A percentile compares a stretch with the other conserved stretches of the same genome.
These are phyloP conservation scores for Cyclocybe aegerita DNA, from an alignment of 768 basidiomycete genomes.

Conservation along the genomic window DNA sequence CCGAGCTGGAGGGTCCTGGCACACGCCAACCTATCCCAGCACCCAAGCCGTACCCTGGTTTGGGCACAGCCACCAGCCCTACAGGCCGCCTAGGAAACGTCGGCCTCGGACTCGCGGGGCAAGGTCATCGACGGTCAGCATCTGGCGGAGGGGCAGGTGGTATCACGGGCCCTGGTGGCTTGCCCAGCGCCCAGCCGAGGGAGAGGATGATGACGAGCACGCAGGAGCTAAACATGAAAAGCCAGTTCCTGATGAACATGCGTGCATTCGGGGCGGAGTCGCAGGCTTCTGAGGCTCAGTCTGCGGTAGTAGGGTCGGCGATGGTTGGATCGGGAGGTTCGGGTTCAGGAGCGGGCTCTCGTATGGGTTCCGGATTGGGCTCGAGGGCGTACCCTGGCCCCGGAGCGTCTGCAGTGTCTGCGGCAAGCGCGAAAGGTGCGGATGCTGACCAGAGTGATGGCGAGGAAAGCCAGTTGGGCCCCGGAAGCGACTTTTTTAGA, in stretches of 20 bases:
- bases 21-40: too few relatives aligned
- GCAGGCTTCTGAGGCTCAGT: constrained; percentile 10
- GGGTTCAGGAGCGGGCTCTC: background rate
- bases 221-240: constrained; percentile 43
- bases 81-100: background rate
- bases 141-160: constrained; percentile 5
- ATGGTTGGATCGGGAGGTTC: constrained; percentile 11
- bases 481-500: constrained; percentile 27
- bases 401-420: background rate
- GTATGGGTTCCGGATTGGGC: constrained; percentile 5
- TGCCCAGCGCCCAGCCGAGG: background rate
- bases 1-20: constrained; percentile 4
- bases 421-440: background rate
- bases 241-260: constrained; percentile 29
- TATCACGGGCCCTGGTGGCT: too few relatives aligned
- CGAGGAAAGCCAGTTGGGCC: constrained; percentile 21
- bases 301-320: constrained; percentile 10
- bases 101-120: constrained; percentile 5
- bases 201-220: constrained; percentile 35
- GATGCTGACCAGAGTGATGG: constrained; percentile 10
- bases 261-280: constrained; percentile 12
- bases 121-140: background rate
- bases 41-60: too few relatives aligned
- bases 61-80: background rate
- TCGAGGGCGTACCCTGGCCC: background rate